A percentile compares a stretch with the other conserved stretches of the same genome.
These are phyloP conservation scores for Trypanosoma avium DNA, from an alignment of 208 protist species.

Conservation along the genomic window DNA sequence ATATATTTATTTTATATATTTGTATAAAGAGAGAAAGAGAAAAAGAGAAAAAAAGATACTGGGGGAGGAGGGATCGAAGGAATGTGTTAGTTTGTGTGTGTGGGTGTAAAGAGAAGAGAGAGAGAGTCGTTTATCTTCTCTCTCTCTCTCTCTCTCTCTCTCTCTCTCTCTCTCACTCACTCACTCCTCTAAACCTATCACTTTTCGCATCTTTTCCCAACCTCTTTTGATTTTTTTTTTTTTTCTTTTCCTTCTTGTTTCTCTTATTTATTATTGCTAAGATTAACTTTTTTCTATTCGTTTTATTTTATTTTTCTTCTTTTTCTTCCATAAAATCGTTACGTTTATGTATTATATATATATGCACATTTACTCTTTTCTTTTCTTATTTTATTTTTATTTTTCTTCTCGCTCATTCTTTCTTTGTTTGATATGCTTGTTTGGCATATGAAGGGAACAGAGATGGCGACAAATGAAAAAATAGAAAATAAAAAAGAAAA, in stretches of 20 bases:
- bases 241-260: not conserved
- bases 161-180: no score
- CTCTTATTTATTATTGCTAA: not conserved
- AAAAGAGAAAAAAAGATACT: not conserved
- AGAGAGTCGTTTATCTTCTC: no score
- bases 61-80: no score
- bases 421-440: no score
- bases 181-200: no score
- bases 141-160: no score
- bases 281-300: not conserved
- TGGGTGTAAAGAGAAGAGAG: no score
- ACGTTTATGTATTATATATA: not conserved
- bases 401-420: not conserved
- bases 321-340: not conserved
- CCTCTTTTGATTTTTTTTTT: constrained; percentile 8
- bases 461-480: no score
- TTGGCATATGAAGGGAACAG: no score
- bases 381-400: constrained; percentile 12
- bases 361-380: not conserved
- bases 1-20: no score
- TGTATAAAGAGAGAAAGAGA: no score
- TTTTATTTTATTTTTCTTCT: constrained; percentile 4
- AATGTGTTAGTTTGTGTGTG: no score
- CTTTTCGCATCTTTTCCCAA: constrained; percentile 1
- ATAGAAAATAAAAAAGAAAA: not conserved